phyloP scores from a whole-genome alignment of 306 rosid genomes.

The Medicago truncatula region DNA sequence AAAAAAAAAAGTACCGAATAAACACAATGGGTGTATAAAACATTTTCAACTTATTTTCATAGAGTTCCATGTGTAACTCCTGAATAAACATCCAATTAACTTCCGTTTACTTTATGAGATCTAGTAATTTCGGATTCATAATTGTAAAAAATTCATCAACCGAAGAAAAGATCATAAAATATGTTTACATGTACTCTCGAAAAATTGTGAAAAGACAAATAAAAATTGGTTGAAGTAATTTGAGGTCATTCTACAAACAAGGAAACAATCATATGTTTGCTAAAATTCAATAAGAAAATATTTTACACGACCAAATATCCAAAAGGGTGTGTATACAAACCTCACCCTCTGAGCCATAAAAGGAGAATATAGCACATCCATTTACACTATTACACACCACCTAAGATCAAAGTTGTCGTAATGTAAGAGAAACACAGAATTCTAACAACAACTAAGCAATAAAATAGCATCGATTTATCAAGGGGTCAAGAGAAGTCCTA shows the following conservation, averaged over 20 bases:
- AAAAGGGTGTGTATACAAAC: constrained; percentile 2
- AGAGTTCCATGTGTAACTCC: background rate
- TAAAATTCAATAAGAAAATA: constrained; percentile 12
- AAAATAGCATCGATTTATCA: constrained; percentile 32
- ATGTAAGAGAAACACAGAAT: constrained; percentile 10
- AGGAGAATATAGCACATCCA: constrained; percentile 11
- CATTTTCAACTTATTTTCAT: background rate
- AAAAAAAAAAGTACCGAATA: too few species aligned
- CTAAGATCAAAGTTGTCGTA: constrained; percentile 1
- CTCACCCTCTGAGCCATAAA: background rate
- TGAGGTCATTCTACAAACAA: background rate
- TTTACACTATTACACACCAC: constrained; percentile 8
- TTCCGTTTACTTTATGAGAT: background rate
- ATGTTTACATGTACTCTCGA: background rate
- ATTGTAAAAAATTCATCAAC: background rate
- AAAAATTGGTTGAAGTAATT: background rate
- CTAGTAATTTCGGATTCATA: background rate
- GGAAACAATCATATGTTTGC: background rate
- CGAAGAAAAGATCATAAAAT: constrained; percentile 8
- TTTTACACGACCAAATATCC: constrained; percentile 14
- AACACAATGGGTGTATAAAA: background rate
- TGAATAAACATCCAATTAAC: background rate
- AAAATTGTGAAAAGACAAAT: background rate
- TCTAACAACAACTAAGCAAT: constrained; percentile 20
- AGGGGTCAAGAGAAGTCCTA: constrained; percentile 32